These are phyloP conservation scores for Talaromyces sp. DNA, from an alignment of 2,329 filamentous ascomycete genomes.

Conservation along the genomic window DNA sequence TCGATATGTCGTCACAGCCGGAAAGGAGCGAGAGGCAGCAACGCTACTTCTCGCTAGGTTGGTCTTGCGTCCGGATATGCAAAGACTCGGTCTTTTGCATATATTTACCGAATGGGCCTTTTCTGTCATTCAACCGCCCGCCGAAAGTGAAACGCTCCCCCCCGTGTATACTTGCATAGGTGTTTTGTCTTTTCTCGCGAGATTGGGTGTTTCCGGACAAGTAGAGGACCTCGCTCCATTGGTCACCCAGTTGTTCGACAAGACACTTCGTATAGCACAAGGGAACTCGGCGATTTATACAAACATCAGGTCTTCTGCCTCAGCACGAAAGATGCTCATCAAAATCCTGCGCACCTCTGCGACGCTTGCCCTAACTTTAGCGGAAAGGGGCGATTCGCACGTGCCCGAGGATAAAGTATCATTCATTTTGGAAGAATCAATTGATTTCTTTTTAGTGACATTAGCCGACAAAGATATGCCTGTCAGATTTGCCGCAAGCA, in stretches of 20 bases:
- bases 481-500: slow-evolving; percentile 84
- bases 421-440: slow-evolving; percentile 68
- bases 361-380: slow-evolving; percentile 57
- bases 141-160: slow-evolving; percentile 13
- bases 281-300: slow-evolving; percentile 47
- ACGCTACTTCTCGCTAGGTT: slow-evolving; percentile 74
- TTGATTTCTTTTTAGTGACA: slow-evolving; percentile 72
- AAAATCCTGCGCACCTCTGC: slow-evolving; percentile 77
- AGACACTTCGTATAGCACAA: slow-evolving; percentile 56
- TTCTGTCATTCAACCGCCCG: slow-evolving; percentile 49
- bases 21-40: slow-evolving; percentile 88
- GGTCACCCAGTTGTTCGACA: slow-evolving; percentile 60
- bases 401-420: slow-evolving; percentile 32
- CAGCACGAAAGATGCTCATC: slow-evolving; percentile 74
- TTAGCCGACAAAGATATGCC: slow-evolving; percentile 86
- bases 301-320: slow-evolving; percentile 63
- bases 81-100: slow-evolving; percentile 64
- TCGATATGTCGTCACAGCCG: slow-evolving; percentile 65
- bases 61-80: slow-evolving; percentile 83
- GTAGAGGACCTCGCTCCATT: slow-evolving; percentile 68
- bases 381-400: slow-evolving; percentile 29
- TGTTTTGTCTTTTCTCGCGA: slow-evolving; percentile 71
- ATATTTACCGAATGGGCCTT: slow-evolving; percentile 68
- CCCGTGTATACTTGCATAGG: slow-evolving; percentile 74
- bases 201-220: slow-evolving; percentile 65